Evolutionary conservation across 441 rosid genomes (phyloP).

Genomic region (Metrosideros polymorpha): DNA sequence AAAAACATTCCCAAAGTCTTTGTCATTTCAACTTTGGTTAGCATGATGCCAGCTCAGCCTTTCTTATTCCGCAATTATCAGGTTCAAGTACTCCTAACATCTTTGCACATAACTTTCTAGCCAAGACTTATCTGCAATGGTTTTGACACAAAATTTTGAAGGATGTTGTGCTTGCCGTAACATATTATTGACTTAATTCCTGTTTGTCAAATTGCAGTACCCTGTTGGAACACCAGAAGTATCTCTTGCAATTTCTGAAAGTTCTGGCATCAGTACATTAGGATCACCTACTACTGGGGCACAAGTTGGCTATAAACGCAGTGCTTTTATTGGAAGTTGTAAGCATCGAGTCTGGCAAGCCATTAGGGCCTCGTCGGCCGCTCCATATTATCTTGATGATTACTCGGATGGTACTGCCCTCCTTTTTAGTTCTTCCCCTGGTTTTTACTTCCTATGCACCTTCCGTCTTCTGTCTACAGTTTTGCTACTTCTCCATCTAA

Average conservation of each 20-base stretch:
- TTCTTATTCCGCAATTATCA: conserved; percentile 95
- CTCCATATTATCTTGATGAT: conserved; percentile 99
- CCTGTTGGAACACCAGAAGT: conserved; percentile 93
- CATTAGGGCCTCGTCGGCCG: conserved; percentile 97
- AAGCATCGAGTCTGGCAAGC: conserved; percentile 96
- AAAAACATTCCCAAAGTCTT: conserved; percentile 91
- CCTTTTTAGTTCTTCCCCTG: background rate
- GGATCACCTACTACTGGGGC: conserved; percentile 65
- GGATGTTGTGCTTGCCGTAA: background rate
- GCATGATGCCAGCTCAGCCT: conserved; percentile 92
- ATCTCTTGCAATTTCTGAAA: conserved; percentile 64
- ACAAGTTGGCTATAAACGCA: conserved; percentile 80
- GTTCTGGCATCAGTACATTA: conserved; percentile 49
- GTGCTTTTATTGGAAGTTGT: conserved; percentile 96
- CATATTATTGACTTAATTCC: background rate
- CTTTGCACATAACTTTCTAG: background rate
- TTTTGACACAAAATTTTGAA: background rate
- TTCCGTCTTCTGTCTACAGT: background rate
- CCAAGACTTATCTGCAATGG: background rate
- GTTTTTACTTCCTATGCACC: background rate
- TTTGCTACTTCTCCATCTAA: background rate
- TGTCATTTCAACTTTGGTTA: conserved; percentile 89
- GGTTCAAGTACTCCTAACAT: conserved; percentile 22
- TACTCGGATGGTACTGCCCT: conserved; percentile 69
- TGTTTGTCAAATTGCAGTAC: conserved; percentile 45